phyloP scores from a whole-genome alignment of 2,329 filamentous ascomycete species.

The Penicillium sumatraense region DNA sequence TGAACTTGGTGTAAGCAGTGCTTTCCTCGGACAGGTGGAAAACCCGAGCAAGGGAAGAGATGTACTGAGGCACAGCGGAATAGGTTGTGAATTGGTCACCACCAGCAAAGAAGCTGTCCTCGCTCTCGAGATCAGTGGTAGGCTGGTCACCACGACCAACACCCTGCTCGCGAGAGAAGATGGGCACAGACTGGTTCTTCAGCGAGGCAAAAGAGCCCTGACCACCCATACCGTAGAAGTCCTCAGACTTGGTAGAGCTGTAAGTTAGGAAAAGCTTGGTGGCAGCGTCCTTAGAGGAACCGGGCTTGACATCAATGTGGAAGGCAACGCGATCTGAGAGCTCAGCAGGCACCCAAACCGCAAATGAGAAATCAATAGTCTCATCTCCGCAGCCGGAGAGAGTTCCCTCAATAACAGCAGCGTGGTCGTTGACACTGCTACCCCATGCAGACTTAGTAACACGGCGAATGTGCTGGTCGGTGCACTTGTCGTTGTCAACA shows the following conservation, averaged over 20 bases:
- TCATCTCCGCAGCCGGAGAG: slow-evolving; percentile 23
- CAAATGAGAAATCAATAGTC: slow-evolving; percentile 13
- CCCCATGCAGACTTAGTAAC: slow-evolving; percentile 8
- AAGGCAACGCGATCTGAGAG: slow-evolving; percentile 27
- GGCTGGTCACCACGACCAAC: slow-evolving; percentile 32
- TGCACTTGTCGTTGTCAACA: slow-evolving; percentile 25
- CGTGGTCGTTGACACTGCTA: slow-evolving; percentile 18
- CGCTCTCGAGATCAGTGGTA: slow-evolving; percentile 20
- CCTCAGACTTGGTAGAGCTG: slow-evolving; percentile 22
- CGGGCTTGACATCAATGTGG: slow-evolving; percentile 16
- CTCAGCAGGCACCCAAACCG: slow-evolving; percentile 22
- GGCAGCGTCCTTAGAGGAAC: neutral
- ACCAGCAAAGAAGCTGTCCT: slow-evolving; percentile 30
- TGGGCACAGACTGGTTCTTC: slow-evolving; percentile 30
- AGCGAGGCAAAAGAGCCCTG: slow-evolving; percentile 31
- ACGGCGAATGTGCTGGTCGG: slow-evolving; percentile 17
- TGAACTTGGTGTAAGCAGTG: slow-evolving; percentile 38
- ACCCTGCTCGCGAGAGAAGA: slow-evolving; percentile 30
- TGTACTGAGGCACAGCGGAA: slow-evolving; percentile 37
- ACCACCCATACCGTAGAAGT: slow-evolving; percentile 31
- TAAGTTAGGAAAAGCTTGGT: slow-evolving; percentile 27
- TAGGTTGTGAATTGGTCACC: slow-evolving; percentile 40
- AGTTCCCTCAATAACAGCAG: slow-evolving; percentile 19
- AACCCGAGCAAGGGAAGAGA: slow-evolving; percentile 34
- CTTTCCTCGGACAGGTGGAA: slow-evolving; percentile 36